Base-by-base conservation (phyloP, 768 basidiomycete species). In the Gyrodon lividus region DNA sequence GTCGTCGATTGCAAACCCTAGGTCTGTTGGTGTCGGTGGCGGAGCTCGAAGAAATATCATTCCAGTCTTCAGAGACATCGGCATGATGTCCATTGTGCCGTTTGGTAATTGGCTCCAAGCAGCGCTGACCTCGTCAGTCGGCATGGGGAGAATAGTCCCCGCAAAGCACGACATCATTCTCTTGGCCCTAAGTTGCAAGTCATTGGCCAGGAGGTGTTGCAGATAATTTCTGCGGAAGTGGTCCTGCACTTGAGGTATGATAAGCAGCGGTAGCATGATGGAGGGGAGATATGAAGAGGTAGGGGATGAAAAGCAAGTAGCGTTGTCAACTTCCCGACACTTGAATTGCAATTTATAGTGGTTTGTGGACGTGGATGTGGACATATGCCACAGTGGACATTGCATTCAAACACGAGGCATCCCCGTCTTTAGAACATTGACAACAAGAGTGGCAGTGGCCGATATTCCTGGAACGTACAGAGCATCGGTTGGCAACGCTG, bases 61-160 rank as follows among this genome's bases (percentile, higher is more conserved):
- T 9, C n/a, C 41, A 2, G 50, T 39, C 41, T 51, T 48, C 45
- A 51, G 38, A 2, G 47, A 51, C 46, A 52, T 41, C 4, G 62
- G 37, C n/a, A 57, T 23, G 44, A 40, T 31, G 13, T 56, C 43
- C 23, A 43, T 17, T 5, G 13, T 69, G 6, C 43, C 10, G 17
- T 69, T 69, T n/a, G 68, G 68, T 26, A 67, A n/a, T 31, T 55
- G 46, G 7, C 45, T 37, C 67, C 67, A 69, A 12, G 58, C 57
- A n/a, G 50, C 57, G 40, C n/a, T 51, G 33, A 63, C 46, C 26
- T 50, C 30, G 13, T 33, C 43, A 14, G 50, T 43, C n/a, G 69
- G 63, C 0, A 38, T 9, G 5, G 65, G 67, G 5, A 69, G 54
- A 20, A 31, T 31, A 9, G 10, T 23, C 2, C 40, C 53, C 6